These are phyloP conservation scores for Eleusine coracana DNA, from an alignment of 176 grass and related monocot species.

Conservation along the genomic window DNA sequence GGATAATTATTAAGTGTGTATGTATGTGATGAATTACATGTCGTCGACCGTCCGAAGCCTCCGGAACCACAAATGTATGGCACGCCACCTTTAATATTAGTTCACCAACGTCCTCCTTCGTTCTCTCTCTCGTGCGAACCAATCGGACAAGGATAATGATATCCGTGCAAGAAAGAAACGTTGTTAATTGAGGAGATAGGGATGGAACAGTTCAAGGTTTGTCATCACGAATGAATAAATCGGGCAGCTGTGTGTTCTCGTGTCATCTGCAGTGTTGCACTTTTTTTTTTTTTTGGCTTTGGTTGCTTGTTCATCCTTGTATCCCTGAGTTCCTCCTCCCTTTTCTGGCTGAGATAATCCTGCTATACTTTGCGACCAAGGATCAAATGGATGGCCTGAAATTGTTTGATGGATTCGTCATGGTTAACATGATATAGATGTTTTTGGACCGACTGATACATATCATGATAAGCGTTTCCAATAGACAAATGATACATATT, in stretches of 20 bases:
- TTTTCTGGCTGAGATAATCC: constrained; percentile 21
- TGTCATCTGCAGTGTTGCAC: neutral
- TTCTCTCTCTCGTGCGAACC: neutral
- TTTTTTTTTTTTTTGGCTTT: neutral
- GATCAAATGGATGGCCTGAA: constrained; percentile 22
- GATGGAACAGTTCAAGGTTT: constrained; percentile 17
- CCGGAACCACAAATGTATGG: constrained; percentile 8
- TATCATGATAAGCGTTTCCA: neutral
- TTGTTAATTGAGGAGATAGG: constrained; percentile 37
- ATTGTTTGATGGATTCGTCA: neutral
- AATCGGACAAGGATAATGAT: constrained; percentile 5
- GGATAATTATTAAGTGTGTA: neutral
- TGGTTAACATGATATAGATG: neutral
- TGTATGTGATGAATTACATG: neutral
- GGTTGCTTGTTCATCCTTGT: neutral
- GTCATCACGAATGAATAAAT: neutral
- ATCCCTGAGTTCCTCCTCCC: neutral
- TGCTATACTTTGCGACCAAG: neutral
- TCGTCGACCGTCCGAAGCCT: constrained; percentile 30
- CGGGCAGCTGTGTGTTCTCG: neutral
- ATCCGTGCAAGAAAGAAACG: neutral
- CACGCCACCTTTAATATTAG: constrained; percentile 19
- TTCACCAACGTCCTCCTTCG: constrained; percentile 27
- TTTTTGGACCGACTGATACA: neutral
- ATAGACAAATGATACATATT: neutral